These are phyloP conservation scores for Saprolegnia parasitica DNA, from an alignment of 352 stramenopile genomes.

Conservation along the genomic window DNA sequence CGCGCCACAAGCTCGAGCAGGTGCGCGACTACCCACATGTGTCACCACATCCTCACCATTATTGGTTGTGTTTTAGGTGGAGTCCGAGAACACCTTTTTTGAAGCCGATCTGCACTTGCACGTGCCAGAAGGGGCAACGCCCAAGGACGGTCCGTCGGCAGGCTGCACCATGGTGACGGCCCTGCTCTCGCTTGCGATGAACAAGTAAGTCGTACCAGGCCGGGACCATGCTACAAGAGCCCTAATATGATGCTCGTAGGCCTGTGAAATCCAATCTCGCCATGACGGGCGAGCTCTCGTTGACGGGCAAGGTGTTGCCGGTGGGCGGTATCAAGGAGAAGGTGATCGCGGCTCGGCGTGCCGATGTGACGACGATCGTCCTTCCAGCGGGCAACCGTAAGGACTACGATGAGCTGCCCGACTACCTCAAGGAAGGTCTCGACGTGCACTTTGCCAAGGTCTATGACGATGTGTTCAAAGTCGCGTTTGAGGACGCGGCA, in stretches of 20 bases:
- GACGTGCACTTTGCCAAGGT: constrained; percentile 96
- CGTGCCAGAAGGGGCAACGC: constrained; percentile 97
- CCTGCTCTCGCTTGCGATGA: constrained; percentile 92
- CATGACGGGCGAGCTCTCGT: constrained; percentile 96
- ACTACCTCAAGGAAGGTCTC: constrained; percentile 95
- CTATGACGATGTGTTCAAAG: constrained; percentile 95
- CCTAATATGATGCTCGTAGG: constrained; percentile 33
- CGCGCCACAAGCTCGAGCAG: constrained; percentile 69
- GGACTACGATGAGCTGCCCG: constrained; percentile 95
- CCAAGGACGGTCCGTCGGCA: constrained; percentile 97
- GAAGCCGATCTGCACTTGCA: constrained; percentile 96
- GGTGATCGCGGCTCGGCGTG: constrained; percentile 95
- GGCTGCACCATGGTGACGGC: constrained; percentile 98
- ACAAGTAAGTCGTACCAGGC: constrained; percentile 58
- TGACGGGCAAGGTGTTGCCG: constrained; percentile 98
- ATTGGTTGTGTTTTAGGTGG: constrained; percentile 30
- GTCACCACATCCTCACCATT: too few relatives aligned
- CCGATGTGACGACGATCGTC: constrained; percentile 93
- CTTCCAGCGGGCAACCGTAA: constrained; percentile 92
- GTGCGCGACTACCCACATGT: not conserved
- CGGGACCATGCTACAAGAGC: not conserved
- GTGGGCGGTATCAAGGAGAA: constrained; percentile 99
- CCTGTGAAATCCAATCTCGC: constrained; percentile 93
- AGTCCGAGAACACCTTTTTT: constrained; percentile 90
- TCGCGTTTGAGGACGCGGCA: constrained; percentile 80